phyloP scores from a whole-genome alignment of 2,329 filamentous ascomycete species.

The Botrytis tulipae region DNA sequence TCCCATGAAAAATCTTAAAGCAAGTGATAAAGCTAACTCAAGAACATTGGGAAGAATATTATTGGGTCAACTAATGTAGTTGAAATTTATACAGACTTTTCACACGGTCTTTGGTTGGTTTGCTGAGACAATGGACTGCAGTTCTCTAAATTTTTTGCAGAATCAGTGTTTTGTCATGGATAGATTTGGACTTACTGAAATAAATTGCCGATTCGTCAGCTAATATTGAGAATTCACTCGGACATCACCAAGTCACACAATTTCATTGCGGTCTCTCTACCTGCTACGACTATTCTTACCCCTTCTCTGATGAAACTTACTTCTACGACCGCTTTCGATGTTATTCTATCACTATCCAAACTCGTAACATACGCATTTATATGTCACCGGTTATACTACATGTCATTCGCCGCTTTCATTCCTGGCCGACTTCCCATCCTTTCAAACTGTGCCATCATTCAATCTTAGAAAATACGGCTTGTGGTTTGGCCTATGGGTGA shows the following conservation, averaged over 20 bases:
- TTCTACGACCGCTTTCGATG: neutral
- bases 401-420: neutral
- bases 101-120: neutral
- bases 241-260: neutral
- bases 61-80: neutral
- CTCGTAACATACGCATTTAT: neutral
- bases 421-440: neutral
- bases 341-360: neutral
- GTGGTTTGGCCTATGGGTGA: neutral
- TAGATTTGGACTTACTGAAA: accelerated
- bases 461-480: neutral
- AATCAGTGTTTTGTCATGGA: neutral
- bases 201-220: neutral
- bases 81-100: neutral
- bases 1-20: too few species aligned
- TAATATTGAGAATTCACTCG: neutral
- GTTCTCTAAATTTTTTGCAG: neutral
- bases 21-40: neutral
- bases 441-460: neutral
- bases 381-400: neutral
- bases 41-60: neutral
- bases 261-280: neutral
- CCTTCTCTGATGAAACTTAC: neutral
- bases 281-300: neutral
- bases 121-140: neutral